Percentiles rank a stretch among this genome's conserved stretches.
Conservation (phyloP, 176 grass and related monocot genomes). For the sorghum (Sorghum bicolor) region Sorghum_bicolor_NCBIv3 NC_012870.2:8717501-8718000, state of each 20-base stretch:
- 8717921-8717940: slow-evolving; percentile 68
- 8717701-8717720: slow-evolving; percentile 92
- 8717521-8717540: slow-evolving; percentile 89
- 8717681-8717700: slow-evolving; percentile 95
- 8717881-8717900: slow-evolving; percentile 72
- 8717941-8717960: slow-evolving; percentile 78
- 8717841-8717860: slow-evolving; percentile 96
- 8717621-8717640: slow-evolving; percentile 84
- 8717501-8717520: slow-evolving; percentile 99
- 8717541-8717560: slow-evolving; percentile 87
- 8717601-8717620: slow-evolving; percentile 65
- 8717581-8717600: slow-evolving; percentile 29
- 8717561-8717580: slow-evolving; percentile 53
- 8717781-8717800: slow-evolving; percentile 77
- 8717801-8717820: slow-evolving; percentile 74
- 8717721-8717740: slow-evolving; percentile 88
- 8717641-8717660: slow-evolving; percentile 89
- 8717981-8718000: slow-evolving; percentile 91
- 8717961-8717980: slow-evolving; percentile 85
- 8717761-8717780: slow-evolving; percentile 87
- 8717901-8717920: slow-evolving; percentile 59
- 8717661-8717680: slow-evolving; percentile 84
- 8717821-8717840: slow-evolving; percentile 65
- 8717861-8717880: slow-evolving; percentile 76
- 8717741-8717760: slow-evolving; percentile 81